These are phyloP conservation scores for Penicillium fuscoglaucum DNA, from an alignment of 2,329 filamentous ascomycete species.

Conservation along the genomic window DNA sequence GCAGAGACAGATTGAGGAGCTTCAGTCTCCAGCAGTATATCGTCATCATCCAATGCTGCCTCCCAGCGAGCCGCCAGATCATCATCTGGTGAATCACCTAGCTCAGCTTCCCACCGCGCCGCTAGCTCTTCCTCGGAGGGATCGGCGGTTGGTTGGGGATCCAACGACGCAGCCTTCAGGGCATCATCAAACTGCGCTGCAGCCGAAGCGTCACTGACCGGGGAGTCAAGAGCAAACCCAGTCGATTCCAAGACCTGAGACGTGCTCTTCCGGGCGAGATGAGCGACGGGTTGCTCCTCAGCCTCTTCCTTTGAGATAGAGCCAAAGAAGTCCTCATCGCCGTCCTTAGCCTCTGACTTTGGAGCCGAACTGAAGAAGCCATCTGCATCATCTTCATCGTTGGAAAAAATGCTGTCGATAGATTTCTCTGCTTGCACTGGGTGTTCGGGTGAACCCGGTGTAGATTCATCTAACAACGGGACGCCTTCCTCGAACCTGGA, in stretches of 20 bases:
- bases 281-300: conserved; percentile 17
- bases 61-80: conserved; percentile 71
- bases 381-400: conserved; percentile 38
- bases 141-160: conserved; percentile 9
- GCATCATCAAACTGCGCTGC: conserved; percentile 30
- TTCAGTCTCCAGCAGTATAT: conserved; percentile 74
- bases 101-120: conserved; percentile 79
- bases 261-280: conserved; percentile 68
- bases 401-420: conserved; percentile 40
- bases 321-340: conserved; percentile 34
- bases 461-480: conserved; percentile 56
- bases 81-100: conserved; percentile 61
- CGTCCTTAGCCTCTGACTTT: neutral
- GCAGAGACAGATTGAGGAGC: conserved; percentile 26
- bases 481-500: conserved; percentile 70
- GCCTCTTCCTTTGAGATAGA: conserved; percentile 21
- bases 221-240: conserved; percentile 36
- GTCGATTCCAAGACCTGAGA: conserved; percentile 62
- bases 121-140: conserved; percentile 63
- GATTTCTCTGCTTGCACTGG: conserved; percentile 28
- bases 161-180: conserved; percentile 24
- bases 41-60: conserved; percentile 63
- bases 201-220: conserved; percentile 31
- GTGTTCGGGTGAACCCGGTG: conserved; percentile 24
- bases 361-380: conserved; percentile 38